Conservation (phyloP, 2,329 filamentous ascomycete genomes). For the Sclerotinia spermophila region DNA sequence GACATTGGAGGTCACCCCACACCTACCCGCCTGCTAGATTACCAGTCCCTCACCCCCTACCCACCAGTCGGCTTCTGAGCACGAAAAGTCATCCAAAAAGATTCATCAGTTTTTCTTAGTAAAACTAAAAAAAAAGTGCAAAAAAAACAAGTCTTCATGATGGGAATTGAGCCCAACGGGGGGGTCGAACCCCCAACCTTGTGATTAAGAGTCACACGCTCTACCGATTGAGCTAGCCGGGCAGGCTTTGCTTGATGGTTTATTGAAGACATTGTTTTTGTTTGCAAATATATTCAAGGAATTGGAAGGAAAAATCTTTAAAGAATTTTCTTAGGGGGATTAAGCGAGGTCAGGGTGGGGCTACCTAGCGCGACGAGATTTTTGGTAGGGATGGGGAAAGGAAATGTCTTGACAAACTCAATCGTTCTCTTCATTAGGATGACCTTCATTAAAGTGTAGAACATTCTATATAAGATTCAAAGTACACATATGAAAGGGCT, state of each 20-base stretch:
- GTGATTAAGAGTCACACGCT: constrained; percentile 35
- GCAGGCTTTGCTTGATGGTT: constrained; percentile 19
- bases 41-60: not conserved
- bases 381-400: not conserved
- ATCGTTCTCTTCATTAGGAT: not conserved
- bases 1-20: not conserved
- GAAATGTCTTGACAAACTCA: not conserved
- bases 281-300: not conserved
- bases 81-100: not conserved
- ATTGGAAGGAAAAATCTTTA: not conserved
- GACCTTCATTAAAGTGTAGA: not conserved
- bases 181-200: constrained; percentile 17
- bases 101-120: rapidly evolving
- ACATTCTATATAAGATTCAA: too few species aligned
- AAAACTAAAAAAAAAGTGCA: not conserved
- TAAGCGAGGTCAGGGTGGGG: not conserved
- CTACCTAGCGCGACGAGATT: not conserved
- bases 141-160: not conserved
- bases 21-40: not conserved
- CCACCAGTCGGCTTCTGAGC: not conserved
- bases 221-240: constrained; percentile 37
- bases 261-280: rapidly evolving
- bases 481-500: too few species aligned
- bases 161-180: constrained; percentile 15
- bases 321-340: not conserved